Evolutionary conservation across 2,329 filamentous ascomycete species (phyloP).

Genomic region (Dothistroma pini): DNA sequence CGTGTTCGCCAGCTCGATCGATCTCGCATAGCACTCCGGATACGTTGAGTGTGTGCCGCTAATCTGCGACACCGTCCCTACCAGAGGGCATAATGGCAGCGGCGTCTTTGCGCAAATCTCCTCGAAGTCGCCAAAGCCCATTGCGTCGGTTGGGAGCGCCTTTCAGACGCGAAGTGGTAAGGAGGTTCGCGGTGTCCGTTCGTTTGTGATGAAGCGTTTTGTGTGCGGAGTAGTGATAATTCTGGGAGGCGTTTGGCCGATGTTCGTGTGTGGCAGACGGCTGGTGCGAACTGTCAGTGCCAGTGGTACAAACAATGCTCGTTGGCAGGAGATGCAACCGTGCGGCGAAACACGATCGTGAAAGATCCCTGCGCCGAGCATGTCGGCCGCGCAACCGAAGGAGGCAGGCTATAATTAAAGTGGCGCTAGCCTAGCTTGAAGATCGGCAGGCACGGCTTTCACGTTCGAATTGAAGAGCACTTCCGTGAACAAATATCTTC

Average conservation of each 20-base stretch:
- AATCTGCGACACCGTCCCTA: slow-evolving; percentile 70
- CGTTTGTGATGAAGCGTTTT: background rate
- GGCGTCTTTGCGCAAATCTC: slow-evolving; percentile 79
- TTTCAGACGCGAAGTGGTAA: slow-evolving; percentile 3
- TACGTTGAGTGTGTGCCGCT: slow-evolving; percentile 68
- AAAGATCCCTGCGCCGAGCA: background rate
- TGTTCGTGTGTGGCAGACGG: background rate
- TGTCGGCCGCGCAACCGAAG: no score
- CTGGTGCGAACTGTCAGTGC: background rate
- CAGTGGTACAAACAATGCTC: background rate
- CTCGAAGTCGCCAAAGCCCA: slow-evolving; percentile 90
- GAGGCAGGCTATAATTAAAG: background rate
- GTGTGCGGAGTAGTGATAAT: slow-evolving; percentile 1
- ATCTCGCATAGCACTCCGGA: slow-evolving; percentile 86
- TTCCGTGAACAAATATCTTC: background rate
- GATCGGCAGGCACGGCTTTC: background rate
- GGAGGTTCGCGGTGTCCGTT: background rate
- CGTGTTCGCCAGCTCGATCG: slow-evolving; percentile 94
- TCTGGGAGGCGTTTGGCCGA: background rate
- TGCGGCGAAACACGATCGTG: background rate
- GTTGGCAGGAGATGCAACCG: background rate
- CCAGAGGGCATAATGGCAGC: slow-evolving; percentile 79
- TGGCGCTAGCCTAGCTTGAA: background rate
- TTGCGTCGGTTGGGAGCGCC: slow-evolving; percentile 44
- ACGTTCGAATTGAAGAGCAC: background rate